These are phyloP conservation scores for Achaetomium macrosporum DNA, from an alignment of 2,329 filamentous ascomycete species.

Conservation along the genomic window DNA sequence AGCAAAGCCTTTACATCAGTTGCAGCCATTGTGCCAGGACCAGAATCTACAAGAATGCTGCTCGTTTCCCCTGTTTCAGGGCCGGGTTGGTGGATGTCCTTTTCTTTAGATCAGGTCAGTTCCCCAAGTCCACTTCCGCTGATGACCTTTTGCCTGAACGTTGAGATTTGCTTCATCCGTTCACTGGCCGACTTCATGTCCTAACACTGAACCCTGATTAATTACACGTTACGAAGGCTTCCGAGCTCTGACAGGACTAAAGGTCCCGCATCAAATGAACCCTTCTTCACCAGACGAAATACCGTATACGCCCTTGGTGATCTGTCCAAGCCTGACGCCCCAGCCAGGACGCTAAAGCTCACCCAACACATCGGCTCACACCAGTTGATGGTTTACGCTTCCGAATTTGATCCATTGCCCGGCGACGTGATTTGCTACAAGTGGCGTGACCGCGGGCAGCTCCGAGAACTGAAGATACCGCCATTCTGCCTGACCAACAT, in stretches of 20 bases:
- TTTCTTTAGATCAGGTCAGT: slow-evolving; percentile 21
- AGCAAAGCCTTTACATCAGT: slow-evolving; percentile 13
- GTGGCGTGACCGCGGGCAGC: slow-evolving; percentile 16
- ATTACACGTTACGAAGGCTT: too few relatives aligned
- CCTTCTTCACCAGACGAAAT: slow-evolving; percentile 17
- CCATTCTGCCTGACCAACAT: slow-evolving; percentile 21
- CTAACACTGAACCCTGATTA: background rate
- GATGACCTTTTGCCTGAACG: too few relatives aligned
- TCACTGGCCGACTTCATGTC: too few relatives aligned
- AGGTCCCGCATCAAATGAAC: slow-evolving; percentile 24
- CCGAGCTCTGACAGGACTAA: background rate
- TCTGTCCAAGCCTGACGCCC: slow-evolving; percentile 15
- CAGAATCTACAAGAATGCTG: slow-evolving; percentile 18
- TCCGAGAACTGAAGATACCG: slow-evolving; percentile 17
- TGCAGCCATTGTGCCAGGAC: slow-evolving; percentile 18
- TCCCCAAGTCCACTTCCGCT: background rate
- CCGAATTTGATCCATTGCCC: slow-evolving; percentile 20
- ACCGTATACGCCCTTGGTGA: slow-evolving; percentile 13
- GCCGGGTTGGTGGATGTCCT: slow-evolving; percentile 16
- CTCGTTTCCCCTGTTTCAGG: slow-evolving; percentile 20
- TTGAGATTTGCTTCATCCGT: too few relatives aligned
- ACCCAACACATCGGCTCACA: slow-evolving; percentile 21
- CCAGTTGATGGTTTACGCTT: slow-evolving; percentile 20
- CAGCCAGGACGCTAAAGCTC: slow-evolving; percentile 16
- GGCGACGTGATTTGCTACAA: slow-evolving; percentile 20